Evolutionary conservation across 805 yeast genomes (phyloP), one percentile per base, ranked within the genome.

Genomic region (Kuraishia capsulata): DNA sequence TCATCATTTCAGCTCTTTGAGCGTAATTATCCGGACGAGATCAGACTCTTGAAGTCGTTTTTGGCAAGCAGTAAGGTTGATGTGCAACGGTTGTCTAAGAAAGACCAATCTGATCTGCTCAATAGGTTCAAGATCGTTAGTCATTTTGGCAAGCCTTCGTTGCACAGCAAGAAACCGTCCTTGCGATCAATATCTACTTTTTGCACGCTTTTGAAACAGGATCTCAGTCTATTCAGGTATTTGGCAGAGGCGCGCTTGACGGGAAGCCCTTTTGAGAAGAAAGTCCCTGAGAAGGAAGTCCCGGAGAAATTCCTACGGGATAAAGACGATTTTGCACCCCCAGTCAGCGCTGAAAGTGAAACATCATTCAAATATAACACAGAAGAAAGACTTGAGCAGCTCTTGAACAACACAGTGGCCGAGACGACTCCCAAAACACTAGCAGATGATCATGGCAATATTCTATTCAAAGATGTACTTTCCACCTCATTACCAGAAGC

Each of bases 121-220:
- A 44, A 45, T 25, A 25, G 42, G 30, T 50, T 48, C 37, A 47
- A 41, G 26, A 42, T 33, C 25, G 21, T 43, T 14, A 20, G 32
- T 20, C 41, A 42, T 26, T 48, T 37, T 32, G 42, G 40, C 16
- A 38, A 35, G 29, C 13, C 21, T 8, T 20, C 36, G 5, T 11
- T 30, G 5, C 30, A 43, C 11, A 16, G 30, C 8, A 20, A 16
- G 24, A 44, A 41, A 34, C 44, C 42, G 29, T 39, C 35, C 21
- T 25, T 41, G 31, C 39, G 40, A n/a, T 25, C 10, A 11, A 20
- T 26, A 4, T 8, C 14, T 28, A 34, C 47, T 19, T 44, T 49
- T 31, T 31, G 47, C 11, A 44, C 52, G 4, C 43, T 51, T 10
- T 24, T 56, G 38, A 49, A 46, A 30, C 42, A 57, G 26, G 53